phyloP scores from a whole-genome alignment of 306 rosid genomes.

The Glycine soja region DNA sequence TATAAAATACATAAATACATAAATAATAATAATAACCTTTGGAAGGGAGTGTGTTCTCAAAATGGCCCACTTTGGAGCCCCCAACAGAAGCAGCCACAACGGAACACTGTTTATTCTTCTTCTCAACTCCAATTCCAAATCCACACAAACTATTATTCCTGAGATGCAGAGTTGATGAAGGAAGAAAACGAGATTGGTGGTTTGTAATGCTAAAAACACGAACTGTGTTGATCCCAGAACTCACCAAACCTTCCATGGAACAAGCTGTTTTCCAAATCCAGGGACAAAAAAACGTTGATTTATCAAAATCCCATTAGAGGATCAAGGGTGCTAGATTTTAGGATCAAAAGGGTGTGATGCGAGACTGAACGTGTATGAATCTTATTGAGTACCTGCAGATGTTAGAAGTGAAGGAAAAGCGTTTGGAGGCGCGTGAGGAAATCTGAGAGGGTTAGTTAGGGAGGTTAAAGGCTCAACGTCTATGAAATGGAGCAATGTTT shows the following conservation, averaged over 20 bases:
- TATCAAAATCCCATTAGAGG: neutral
- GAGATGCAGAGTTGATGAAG: slow-evolving; percentile 40
- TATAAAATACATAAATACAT: too few species aligned
- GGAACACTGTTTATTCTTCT: slow-evolving; percentile 24
- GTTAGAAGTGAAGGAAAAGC: neutral
- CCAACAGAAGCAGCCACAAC: slow-evolving; percentile 51
- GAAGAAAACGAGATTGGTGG: slow-evolving; percentile 36
- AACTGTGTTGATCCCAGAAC: slow-evolving; percentile 50
- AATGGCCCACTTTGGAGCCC: slow-evolving; percentile 50
- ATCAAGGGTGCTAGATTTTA: neutral
- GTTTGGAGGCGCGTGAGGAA: neutral
- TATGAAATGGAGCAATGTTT: neutral
- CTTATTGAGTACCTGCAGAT: neutral
- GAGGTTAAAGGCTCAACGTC: neutral
- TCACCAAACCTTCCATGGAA: slow-evolving; percentile 61
- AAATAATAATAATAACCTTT: slow-evolving; percentile 49
- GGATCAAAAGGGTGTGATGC: neutral
- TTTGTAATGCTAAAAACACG: slow-evolving; percentile 39
- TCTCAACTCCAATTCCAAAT: slow-evolving; percentile 43
- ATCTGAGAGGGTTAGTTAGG: slow-evolving; percentile 5
- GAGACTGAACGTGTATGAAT: neutral
- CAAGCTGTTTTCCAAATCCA: slow-evolving; percentile 30
- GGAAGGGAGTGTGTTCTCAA: slow-evolving; percentile 61
- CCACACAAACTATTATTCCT: slow-evolving; percentile 26
- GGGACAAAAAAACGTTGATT: neutral